Evolutionary conservation across 768 basidiomycete species (phyloP), one percentile per base, ranked within the genome.

Genomic region (Cystoderma amianthinum): DNA sequence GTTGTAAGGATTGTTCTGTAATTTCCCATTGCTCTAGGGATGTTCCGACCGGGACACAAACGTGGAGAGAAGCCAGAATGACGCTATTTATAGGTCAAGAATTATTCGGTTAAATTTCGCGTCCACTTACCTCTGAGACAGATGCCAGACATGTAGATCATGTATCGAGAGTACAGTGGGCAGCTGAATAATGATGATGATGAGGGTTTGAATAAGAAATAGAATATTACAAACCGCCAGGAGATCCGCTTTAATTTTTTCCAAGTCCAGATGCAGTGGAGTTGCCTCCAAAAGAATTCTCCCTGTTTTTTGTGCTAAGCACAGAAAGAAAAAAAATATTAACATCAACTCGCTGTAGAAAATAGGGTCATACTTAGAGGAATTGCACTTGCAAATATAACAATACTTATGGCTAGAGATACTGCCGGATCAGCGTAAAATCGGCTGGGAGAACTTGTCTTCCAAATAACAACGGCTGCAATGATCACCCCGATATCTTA

Each of bases 371-470:
- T 45, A 76, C 76, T 73, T 55, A 74, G 61, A 23, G 75, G 75
- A 40, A 77, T 60, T 7, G 74, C 72, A 42, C 71, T 67, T 3
- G 58, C 65, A 41, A 75, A 77, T 44, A 78, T 78, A 38, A 78
- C 65, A 15, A 74, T 45, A 36, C 69, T 70, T 41, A 76, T 76
- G 6, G 56, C 61, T 32, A 76, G 54, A 24, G 74, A 76, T 15
- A 67, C 68, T 2, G 73, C 68, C 17, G 74, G 74, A 51, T 78
- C 76, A 30, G 71, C 73, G 52, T 78, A 78, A 46, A 72, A 73
- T 37, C 74, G 62, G 33, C 56, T 51, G 10, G 67, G 65, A 17
- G 72, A 68, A 18, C 57, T 48, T 4, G 67, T 41, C 48, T 72
- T 69, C 69, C 73, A 73, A 34, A 76, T 67, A 21, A 78, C 60